A percentile compares a stretch with the other conserved stretches of the same genome.
Evolutionary conservation across 805 yeast species (phyloP).

Genomic region (Teunomyces lycoperdinae): DNA sequence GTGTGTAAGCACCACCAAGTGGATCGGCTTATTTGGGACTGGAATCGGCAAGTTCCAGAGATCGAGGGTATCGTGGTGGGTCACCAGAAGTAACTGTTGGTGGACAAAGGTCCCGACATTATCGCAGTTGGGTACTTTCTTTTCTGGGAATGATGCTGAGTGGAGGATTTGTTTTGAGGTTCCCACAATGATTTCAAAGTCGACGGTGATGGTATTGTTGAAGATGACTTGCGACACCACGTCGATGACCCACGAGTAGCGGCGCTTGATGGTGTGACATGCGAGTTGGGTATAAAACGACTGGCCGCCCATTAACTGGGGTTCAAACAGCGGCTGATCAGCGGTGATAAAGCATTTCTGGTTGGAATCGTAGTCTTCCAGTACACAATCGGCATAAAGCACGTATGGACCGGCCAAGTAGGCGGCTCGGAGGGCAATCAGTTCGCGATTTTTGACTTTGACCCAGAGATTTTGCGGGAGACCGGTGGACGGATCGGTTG

Average conservation of each 20-base stretch:
- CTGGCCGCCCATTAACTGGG: slow-evolving; percentile 70
- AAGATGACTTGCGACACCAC: slow-evolving; percentile 78
- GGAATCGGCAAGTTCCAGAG: slow-evolving; percentile 72
- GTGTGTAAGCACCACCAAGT: slow-evolving; percentile 83
- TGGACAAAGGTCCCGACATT: slow-evolving; percentile 27
- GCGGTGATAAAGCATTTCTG: slow-evolving; percentile 61
- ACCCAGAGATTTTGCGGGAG: slow-evolving; percentile 42
- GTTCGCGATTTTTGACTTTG: slow-evolving; percentile 68
- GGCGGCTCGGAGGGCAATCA: slow-evolving; percentile 73
- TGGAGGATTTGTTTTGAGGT: slow-evolving; percentile 38
- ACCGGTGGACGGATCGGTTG: slow-evolving; percentile 4
- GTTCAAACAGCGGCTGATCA: slow-evolving; percentile 74
- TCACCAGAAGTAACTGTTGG: slow-evolving; percentile 40
- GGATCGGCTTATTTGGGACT: slow-evolving; percentile 54
- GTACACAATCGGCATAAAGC: slow-evolving; percentile 77
- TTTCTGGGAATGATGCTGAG: slow-evolving; percentile 24
- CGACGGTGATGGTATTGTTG: slow-evolving; percentile 62
- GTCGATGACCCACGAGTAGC: slow-evolving; percentile 76
- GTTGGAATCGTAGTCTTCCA: slow-evolving; percentile 58
- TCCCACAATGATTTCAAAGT: slow-evolving; percentile 61
- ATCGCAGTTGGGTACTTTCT: slow-evolving; percentile 19
- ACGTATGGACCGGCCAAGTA: slow-evolving; percentile 87
- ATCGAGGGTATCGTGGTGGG: slow-evolving; percentile 57
- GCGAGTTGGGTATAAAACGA: slow-evolving; percentile 57
- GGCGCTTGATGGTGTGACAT: slow-evolving; percentile 56